A percentile compares a stretch with the other conserved stretches of the same genome.
These are phyloP conservation scores for Diophrys sp. DNA, from an alignment of 73 alveolate genomes.

Conservation along the genomic window DNA sequence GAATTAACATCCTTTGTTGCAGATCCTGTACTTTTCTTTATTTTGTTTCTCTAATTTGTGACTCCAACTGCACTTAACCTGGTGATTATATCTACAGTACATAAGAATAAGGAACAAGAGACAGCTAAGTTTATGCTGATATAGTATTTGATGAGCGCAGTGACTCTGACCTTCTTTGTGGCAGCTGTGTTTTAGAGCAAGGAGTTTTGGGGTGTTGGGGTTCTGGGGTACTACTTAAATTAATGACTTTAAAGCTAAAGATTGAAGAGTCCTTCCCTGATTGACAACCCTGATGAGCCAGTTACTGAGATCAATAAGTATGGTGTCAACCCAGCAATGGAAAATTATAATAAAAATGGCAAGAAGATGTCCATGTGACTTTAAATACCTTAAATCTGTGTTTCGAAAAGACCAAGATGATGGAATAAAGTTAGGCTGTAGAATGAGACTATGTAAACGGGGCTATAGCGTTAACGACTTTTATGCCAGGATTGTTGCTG, in stretches of 20 bases:
- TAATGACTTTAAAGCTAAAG: slow-evolving; percentile 2
- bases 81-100: neutral
- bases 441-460: too few species aligned
- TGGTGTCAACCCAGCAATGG: slow-evolving; percentile 47
- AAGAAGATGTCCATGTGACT: too few species aligned
- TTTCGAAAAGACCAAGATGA: too few species aligned
- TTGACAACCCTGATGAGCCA: slow-evolving; percentile 25
- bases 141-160: neutral
- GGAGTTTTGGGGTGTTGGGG: too few species aligned
- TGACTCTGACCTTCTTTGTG: neutral
- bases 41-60: neutral
- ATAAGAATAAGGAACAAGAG: neutral
- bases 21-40: neutral
- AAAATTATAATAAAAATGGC: too few species aligned
- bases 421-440: too few species aligned
- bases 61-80: neutral
- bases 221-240: too few species aligned
- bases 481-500: too few species aligned
- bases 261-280: slow-evolving; percentile 16
- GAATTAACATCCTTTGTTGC: neutral
- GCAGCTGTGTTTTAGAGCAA: too few species aligned
- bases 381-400: too few species aligned
- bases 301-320: slow-evolving; percentile 29
- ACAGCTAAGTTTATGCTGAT: neutral
- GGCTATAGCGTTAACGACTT: too few species aligned